Evolutionary conservation across 352 stramenopile species (phyloP).

Genomic region (Thraustochytrium sp.): DNA sequence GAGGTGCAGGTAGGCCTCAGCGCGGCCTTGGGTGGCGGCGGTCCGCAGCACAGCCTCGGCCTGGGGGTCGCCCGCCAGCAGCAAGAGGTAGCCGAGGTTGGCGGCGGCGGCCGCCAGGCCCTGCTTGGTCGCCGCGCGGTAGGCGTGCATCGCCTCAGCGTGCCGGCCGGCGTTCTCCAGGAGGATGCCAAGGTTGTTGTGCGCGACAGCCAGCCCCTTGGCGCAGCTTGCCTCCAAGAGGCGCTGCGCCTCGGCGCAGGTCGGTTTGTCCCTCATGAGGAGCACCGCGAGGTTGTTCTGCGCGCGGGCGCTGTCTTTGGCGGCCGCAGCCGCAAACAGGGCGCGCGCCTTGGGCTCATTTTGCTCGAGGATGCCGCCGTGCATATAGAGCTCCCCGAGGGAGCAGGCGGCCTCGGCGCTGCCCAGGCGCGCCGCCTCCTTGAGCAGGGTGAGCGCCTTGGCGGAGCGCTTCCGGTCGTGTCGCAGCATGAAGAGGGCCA

Average conservation of each 20-base stretch:
- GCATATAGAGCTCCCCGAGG: slow-evolving; percentile 3
- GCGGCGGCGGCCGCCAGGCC: background rate
- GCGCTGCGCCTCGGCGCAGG: background rate
- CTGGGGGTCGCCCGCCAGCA: background rate
- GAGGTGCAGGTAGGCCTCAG: slow-evolving; percentile 10
- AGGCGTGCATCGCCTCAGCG: background rate
- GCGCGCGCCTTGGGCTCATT: background rate
- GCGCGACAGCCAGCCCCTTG: background rate
- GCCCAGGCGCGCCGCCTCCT: background rate
- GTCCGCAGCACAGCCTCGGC: background rate
- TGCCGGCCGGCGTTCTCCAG: background rate
- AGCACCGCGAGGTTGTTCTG: slow-evolving; percentile 36
- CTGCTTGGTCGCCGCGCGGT: background rate
- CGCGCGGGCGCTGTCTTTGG: background rate
- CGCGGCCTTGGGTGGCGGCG: background rate
- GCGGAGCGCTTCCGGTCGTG: background rate
- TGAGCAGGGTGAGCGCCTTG: background rate
- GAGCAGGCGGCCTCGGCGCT: background rate
- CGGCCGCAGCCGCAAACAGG: background rate
- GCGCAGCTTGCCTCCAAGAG: slow-evolving; percentile 9
- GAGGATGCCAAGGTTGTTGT: slow-evolving; percentile 23
- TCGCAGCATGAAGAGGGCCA: background rate
- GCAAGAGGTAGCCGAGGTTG: background rate
- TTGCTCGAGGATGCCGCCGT: background rate
- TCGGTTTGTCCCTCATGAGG: background rate